Conservation (phyloP, 108 stramenopile species). For the Pseudonitzschia pungens region DNA sequence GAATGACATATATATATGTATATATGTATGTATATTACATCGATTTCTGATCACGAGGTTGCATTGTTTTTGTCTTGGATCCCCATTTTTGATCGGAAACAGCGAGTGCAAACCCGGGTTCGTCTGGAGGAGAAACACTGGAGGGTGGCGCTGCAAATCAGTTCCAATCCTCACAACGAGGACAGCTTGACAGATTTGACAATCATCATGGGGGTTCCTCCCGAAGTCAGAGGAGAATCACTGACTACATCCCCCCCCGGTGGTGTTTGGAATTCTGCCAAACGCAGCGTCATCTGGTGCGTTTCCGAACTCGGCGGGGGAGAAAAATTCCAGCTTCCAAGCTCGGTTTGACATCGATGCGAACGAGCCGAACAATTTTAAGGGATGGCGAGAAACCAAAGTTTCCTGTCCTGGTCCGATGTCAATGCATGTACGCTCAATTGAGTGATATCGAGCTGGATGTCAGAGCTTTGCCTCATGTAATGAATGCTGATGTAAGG, state of each 20-base stretch:
- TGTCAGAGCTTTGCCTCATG: constrained; percentile 54
- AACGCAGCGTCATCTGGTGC: constrained; percentile 84
- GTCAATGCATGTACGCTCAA: constrained; percentile 78
- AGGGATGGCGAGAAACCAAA: constrained; percentile 52
- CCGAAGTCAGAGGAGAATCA: constrained; percentile 60
- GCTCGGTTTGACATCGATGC: constrained; percentile 68
- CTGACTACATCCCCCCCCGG: constrained; percentile 78
- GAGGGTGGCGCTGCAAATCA: constrained; percentile 84
- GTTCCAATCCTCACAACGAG: constrained; percentile 86
- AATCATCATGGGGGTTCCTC: constrained; percentile 81
- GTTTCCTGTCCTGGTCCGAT: constrained; percentile 80
- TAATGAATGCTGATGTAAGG: constrained; percentile 55
- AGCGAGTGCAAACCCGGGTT: constrained; percentile 82
- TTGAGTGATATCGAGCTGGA: constrained; percentile 78
- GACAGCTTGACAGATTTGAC: constrained; percentile 76
- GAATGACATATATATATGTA: no score
- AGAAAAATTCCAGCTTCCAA: constrained; percentile 88
- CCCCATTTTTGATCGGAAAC: no score
- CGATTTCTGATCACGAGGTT: no score
- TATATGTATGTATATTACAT: no score
- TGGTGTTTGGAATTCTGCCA: constrained; percentile 81
- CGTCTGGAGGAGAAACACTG: constrained; percentile 57
- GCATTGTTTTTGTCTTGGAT: no score
- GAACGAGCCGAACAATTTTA: constrained; percentile 10
- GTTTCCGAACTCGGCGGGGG: constrained; percentile 77